Evolutionary conservation across 805 yeast species (phyloP).

Genomic region (Candida endomychidarum): DNA sequence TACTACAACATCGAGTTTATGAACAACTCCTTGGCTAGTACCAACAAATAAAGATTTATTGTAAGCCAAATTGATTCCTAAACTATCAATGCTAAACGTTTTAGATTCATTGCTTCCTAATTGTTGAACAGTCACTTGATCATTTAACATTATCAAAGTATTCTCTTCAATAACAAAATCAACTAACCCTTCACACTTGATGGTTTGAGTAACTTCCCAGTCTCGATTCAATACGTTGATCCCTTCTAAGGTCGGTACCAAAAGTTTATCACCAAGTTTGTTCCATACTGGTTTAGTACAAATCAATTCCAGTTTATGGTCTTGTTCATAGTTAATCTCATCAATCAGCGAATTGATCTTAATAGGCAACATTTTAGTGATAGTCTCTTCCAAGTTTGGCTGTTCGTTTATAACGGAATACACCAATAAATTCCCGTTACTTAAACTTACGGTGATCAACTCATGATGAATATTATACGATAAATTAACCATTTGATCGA

Average conservation of each 20-base stretch:
- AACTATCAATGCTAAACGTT: slow-evolving; percentile 24
- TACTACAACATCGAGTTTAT: slow-evolving; percentile 17
- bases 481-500: slow-evolving; percentile 57
- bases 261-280: slow-evolving; percentile 65
- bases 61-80: slow-evolving; percentile 31
- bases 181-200: slow-evolving; percentile 30
- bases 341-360: slow-evolving; percentile 34
- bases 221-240: slow-evolving; percentile 48
- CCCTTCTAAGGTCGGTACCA: slow-evolving; percentile 57
- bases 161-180: slow-evolving; percentile 63
- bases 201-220: slow-evolving; percentile 25
- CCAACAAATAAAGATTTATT: slow-evolving; percentile 38
- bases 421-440: slow-evolving; percentile 58
- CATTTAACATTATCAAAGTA: slow-evolving; percentile 58
- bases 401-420: slow-evolving; percentile 55
- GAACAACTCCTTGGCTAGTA: slow-evolving; percentile 41
- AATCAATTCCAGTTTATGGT: slow-evolving; percentile 44
- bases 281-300: slow-evolving; percentile 68
- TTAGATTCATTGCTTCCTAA: slow-evolving; percentile 29
- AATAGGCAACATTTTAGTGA: slow-evolving; percentile 41
- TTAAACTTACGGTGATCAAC: slow-evolving; percentile 53
- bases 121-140: slow-evolving; percentile 50
- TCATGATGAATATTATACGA: slow-evolving; percentile 60
- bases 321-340: slow-evolving; percentile 38
- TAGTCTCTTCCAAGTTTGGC: slow-evolving; percentile 50